Percentiles rank a stretch among this genome's conserved stretches.
These are phyloP conservation scores for Wickerhamiella kazuoi DNA, from an alignment of 805 yeast genomes.

Conservation along the genomic window DNA sequence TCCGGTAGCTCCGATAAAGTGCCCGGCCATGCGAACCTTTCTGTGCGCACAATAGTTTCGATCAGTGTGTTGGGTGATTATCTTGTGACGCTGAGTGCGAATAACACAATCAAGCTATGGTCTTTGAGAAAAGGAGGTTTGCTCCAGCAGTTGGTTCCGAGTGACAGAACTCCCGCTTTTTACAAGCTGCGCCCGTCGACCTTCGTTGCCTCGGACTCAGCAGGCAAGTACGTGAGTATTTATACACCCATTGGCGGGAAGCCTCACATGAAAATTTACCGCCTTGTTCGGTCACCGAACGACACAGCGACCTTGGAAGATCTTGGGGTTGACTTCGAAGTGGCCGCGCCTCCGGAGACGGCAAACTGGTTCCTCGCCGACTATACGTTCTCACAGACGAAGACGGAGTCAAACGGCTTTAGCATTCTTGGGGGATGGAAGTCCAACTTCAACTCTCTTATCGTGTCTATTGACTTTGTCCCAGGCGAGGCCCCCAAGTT, in stretches of 20 bases:
- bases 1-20: slow-evolving; percentile 22
- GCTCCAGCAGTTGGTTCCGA: slow-evolving; percentile 6
- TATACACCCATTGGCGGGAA: neutral
- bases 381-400: neutral
- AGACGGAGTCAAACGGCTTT: neutral
- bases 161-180: neutral
- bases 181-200: slow-evolving; percentile 7
- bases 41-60: slow-evolving; percentile 23
- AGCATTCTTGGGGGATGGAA: slow-evolving; percentile 9
- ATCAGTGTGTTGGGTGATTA: slow-evolving; percentile 19
- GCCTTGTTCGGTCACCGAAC: neutral
- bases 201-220: slow-evolving; percentile 3
- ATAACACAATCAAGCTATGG: slow-evolving; percentile 44
- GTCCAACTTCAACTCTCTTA: slow-evolving; percentile 5
- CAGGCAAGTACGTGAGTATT: neutral
- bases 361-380: slow-evolving; percentile 10
- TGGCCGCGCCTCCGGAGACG: neutral
- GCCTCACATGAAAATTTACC: neutral
- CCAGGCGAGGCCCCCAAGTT: neutral
- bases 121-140: slow-evolving; percentile 24
- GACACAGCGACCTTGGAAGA: neutral
- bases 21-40: slow-evolving; percentile 28
- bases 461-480: neutral
- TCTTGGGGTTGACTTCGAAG: neutral
- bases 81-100: slow-evolving; percentile 35